Conservation (phyloP, 805 yeast species). For the Pichia phayaonensis region DNA sequence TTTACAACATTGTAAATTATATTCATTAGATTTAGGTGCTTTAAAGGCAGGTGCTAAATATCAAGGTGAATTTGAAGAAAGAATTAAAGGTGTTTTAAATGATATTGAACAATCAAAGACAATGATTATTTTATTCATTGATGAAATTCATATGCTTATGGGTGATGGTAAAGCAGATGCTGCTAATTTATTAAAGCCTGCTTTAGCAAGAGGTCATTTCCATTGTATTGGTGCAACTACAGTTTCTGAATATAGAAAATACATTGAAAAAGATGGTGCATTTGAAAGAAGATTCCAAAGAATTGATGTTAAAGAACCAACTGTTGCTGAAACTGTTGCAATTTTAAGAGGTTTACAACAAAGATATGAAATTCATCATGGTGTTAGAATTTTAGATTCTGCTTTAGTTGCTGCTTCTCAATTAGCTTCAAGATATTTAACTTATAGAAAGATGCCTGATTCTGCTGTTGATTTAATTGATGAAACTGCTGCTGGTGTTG, state of each 20-base stretch:
- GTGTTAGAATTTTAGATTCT: conserved; percentile 90
- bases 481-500: conserved; percentile 94
- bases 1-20: conserved; percentile 70
- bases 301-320: conserved; percentile 92
- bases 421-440: conserved; percentile 86
- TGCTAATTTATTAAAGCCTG: conserved; percentile 93
- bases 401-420: conserved; percentile 94
- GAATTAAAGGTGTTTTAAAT: conserved; percentile 91
- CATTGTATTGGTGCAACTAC: conserved; percentile 99
- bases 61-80: conserved; percentile 97
- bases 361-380: conserved; percentile 94
- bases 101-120: conserved; percentile 86
- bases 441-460: conserved; percentile 93
- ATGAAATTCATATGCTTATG: conserved; percentile 98
- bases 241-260: conserved; percentile 85
- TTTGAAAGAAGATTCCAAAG: conserved; percentile 98
- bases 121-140: conserved; percentile 85
- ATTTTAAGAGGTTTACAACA: conserved; percentile 93
- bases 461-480: conserved; percentile 95
- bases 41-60: conserved; percentile 98
- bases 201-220: conserved; percentile 90
- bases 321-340: conserved; percentile 88
- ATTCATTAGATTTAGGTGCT: conserved; percentile 90
- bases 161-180: conserved; percentile 98
- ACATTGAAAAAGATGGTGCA: conserved; percentile 95